phyloP scores from a whole-genome alignment of 1,284 basidiomycete species.

The Marasmius tenuissimus region DNA sequence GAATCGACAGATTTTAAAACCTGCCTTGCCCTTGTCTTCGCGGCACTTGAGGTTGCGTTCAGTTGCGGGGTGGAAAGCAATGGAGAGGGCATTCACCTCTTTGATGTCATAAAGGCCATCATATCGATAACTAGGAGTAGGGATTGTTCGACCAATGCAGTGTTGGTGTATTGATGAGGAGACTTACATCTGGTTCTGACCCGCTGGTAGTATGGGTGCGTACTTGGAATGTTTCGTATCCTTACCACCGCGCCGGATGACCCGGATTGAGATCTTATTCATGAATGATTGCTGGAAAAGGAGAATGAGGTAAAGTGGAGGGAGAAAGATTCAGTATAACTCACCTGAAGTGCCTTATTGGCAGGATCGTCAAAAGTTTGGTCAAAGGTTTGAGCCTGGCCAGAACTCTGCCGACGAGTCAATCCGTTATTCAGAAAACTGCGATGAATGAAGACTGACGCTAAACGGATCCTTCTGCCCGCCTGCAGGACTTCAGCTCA shows the following conservation, averaged over 20 bases:
- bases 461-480: constrained; percentile 3
- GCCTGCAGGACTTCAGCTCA: background rate
- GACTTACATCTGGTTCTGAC: constrained; percentile 21
- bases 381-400: constrained; percentile 33
- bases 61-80: background rate
- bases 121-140: constrained; percentile 38
- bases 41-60: background rate
- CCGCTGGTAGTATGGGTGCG: constrained; percentile 27
- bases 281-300: constrained; percentile 30
- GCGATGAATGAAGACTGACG: background rate
- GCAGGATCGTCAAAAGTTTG: constrained; percentile 27
- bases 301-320: background rate
- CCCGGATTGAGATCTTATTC: background rate
- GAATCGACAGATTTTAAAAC: no score
- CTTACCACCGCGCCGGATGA: background rate
- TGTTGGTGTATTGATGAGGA: background rate
- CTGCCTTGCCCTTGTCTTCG: background rate
- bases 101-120: constrained; percentile 45
- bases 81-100: constrained; percentile 8
- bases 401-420: constrained; percentile 21
- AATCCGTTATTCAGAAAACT: background rate
- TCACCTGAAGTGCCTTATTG: constrained; percentile 33
- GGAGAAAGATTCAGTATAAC: background rate
- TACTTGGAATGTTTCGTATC: constrained; percentile 16
- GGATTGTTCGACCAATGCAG: background rate